Percentiles rank a stretch among this genome's conserved stretches.
phyloP scores from a whole-genome alignment of 768 basidiomycete genomes.

The Podaxis mareebaensis region DNA sequence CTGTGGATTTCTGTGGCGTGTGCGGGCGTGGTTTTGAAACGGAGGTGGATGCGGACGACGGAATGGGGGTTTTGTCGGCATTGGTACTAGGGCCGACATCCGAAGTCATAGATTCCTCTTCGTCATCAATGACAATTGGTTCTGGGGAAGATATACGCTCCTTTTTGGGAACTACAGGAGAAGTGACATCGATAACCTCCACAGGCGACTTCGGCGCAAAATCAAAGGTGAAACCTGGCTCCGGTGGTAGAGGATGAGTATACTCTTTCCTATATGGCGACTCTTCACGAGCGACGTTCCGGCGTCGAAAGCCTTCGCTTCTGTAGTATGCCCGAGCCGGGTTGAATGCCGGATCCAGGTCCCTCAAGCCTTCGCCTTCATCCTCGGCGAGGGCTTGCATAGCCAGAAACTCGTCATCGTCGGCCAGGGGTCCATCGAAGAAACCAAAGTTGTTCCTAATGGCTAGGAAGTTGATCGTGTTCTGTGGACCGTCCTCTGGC shows the following conservation, averaged over 20 bases:
- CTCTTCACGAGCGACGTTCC: slow-evolving; percentile 19
- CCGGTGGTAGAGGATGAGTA: slow-evolving; percentile 60
- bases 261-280: slow-evolving; percentile 57
- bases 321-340: slow-evolving; percentile 11
- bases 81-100: slow-evolving; percentile 8
- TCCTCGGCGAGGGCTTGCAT: slow-evolving; percentile 6
- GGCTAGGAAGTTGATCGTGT: slow-evolving; percentile 5
- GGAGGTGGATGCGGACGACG: background rate
- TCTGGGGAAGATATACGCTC: slow-evolving; percentile 27
- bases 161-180: background rate
- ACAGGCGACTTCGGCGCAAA: slow-evolving; percentile 49
- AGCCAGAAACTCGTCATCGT: slow-evolving; percentile 3
- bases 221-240: slow-evolving; percentile 68
- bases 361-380: background rate
- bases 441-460: slow-evolving; percentile 12
- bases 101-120: slow-evolving; percentile 25
- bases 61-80: background rate
- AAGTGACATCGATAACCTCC: slow-evolving; percentile 18
- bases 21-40: slow-evolving; percentile 5
- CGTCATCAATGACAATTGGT: slow-evolving; percentile 54
- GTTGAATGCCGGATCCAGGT: slow-evolving; percentile 5
- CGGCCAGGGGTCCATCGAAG: background rate
- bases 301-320: slow-evolving; percentile 5
- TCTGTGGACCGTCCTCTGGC: slow-evolving; percentile 6
- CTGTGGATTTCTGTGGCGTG: slow-evolving; percentile 15